Evolutionary conservation across 148 eudicot species (phyloP), one percentile per base, ranked within the genome.

Genomic region (Camellia sinensis): DNA sequence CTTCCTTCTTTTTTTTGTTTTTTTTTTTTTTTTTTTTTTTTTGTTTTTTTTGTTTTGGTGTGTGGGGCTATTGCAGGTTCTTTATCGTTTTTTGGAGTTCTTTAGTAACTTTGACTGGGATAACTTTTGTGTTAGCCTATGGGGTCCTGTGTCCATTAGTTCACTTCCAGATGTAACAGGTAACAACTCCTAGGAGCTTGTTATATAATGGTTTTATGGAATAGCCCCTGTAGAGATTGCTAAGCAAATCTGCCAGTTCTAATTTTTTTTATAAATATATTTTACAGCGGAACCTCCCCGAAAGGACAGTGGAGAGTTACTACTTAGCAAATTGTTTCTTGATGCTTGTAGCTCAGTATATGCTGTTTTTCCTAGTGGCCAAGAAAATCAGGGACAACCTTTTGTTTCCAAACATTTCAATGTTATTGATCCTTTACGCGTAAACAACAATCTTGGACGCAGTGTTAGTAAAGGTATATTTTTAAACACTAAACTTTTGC

Each of bases 71-170:
- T 62, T 89, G 78, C 87, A 95, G 98, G 98, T 95, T 67, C 94
- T 95, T 70, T 95, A 89, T 76, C 97, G 97, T 60, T 95, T 95
- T 85, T 83, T 95, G 88, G 97, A 93, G 81, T 95, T 95, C 84
- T 95, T 95, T 81, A 95, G 97, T 82, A 88, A 84, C 80, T 95
- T 95, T 87, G 98, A 95, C 80, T 95, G 98, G 98, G 98, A 88
- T 46, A 89, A 89, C 56, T 95, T 90, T 78, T 95, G 98, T 84
- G 89, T 95, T 61, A 95, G 98, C 89, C 79, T 95, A 46, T 88
- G 97, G 94, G 98, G 98, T 77, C 98, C 98, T 81, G 96, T 95
- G 37, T 88, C 94, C 40, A 87, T 91, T 75, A 76, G 86, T 74
- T 91, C 96, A 67, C 94, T 95, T 80, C 98, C 98, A 37, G 92